Percentiles rank a stretch among this genome's conserved stretches.
Evolutionary conservation across 2,329 filamentous ascomycete species (phyloP).

Genomic region (Aspergillus sp.): DNA sequence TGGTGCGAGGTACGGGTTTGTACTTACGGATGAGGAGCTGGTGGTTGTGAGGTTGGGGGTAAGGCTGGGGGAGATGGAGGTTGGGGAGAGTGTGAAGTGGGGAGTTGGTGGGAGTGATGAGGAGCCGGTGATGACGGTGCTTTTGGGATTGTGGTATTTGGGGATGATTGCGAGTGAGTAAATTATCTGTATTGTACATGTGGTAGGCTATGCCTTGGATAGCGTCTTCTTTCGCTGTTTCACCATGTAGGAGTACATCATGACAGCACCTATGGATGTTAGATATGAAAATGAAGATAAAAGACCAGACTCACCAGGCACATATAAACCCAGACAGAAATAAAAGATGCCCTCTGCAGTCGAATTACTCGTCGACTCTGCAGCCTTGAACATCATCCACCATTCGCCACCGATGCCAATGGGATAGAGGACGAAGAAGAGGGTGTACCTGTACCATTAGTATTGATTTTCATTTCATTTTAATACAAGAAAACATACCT

Average conservation of each 20-base stretch:
- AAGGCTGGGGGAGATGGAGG: background rate
- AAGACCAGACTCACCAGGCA: conserved; percentile 16
- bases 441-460: conserved; percentile 17
- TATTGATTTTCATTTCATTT: too few species aligned
- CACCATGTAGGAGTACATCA: conserved; percentile 29
- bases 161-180: background rate
- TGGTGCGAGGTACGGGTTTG: conserved; percentile 7
- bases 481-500: conserved; percentile 13
- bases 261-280: conserved; percentile 16
- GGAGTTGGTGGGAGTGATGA: too few species aligned
- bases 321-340: conserved; percentile 23
- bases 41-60: background rate
- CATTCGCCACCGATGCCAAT: conserved; percentile 24
- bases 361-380: conserved; percentile 5
- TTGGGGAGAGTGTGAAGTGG: background rate
- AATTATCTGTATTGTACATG: background rate
- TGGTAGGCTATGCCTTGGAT: too few species aligned
- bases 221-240: conserved; percentile 21
- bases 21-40: conserved; percentile 4
- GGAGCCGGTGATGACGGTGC: background rate
- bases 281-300: background rate
- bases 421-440: conserved; percentile 24
- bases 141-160: background rate
- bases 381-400: conserved; percentile 24
- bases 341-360: conserved; percentile 14